phyloP scores from a whole-genome alignment of 768 basidiomycete species.

The Russula vinacea region DNA sequence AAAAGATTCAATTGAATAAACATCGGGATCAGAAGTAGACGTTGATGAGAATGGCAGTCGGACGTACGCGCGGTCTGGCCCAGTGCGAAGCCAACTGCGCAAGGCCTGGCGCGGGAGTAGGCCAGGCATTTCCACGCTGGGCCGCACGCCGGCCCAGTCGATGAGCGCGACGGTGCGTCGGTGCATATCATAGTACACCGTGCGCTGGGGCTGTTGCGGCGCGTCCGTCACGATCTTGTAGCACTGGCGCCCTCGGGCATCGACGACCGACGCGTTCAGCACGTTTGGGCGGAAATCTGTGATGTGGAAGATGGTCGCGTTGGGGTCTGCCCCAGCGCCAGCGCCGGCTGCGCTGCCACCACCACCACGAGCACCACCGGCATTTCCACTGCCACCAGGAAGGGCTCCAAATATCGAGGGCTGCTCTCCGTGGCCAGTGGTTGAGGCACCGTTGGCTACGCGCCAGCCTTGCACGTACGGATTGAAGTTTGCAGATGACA shows the following conservation, averaged over 20 bases:
- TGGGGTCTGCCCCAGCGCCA: background rate
- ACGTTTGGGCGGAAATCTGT: constrained; percentile 27
- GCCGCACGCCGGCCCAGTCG: constrained; percentile 19
- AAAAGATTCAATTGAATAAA: background rate
- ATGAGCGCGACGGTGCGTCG: constrained; percentile 28
- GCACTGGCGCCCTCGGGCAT: constrained; percentile 18
- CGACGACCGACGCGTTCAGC: constrained; percentile 29
- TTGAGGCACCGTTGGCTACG: constrained; percentile 13
- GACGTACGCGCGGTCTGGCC: constrained; percentile 26
- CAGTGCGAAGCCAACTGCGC: constrained; percentile 25
- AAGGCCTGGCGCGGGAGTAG: constrained; percentile 22
- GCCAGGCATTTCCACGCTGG: constrained; percentile 29
- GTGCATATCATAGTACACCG: constrained; percentile 21
- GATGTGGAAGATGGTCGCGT: constrained; percentile 20
- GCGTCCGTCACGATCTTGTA: constrained; percentile 27
- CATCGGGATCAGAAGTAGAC: background rate
- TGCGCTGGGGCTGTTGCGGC: constrained; percentile 19
- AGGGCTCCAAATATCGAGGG: constrained; percentile 30
- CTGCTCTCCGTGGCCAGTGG: background rate
- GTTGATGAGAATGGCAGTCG: no score
- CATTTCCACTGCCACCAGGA: constrained; percentile 1
- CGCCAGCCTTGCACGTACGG: constrained; percentile 30
- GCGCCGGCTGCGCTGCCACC: background rate
- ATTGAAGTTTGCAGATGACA: constrained; percentile 27
- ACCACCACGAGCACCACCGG: background rate